Percentiles rank a stretch among this genome's conserved stretches.
Evolutionary conservation across 345 rosid genomes (phyloP).

Genomic region (Eucalyptus melliodora): DNA sequence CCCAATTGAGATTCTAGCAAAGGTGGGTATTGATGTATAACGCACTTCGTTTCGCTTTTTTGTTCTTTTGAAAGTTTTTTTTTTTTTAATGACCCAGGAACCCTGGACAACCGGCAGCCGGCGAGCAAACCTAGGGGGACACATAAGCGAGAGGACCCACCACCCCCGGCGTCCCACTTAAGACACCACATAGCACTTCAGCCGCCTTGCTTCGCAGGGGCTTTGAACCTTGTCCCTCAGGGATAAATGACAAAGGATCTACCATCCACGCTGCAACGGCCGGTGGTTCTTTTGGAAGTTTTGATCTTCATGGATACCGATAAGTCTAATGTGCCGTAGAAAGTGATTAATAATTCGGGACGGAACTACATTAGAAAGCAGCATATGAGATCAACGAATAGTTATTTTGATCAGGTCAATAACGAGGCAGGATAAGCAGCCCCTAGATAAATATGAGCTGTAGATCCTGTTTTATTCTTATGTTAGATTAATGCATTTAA

Average conservation of each 20-base stretch:
- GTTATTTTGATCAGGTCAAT: neutral
- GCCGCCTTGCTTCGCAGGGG: too few species aligned
- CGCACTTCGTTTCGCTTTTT: neutral
- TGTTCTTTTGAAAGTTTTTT: too few species aligned
- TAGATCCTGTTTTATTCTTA: neutral
- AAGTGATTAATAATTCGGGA: neutral
- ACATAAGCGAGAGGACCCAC: too few species aligned
- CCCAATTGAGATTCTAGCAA: conserved; percentile 62
- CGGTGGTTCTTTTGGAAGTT: neutral
- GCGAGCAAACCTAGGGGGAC: too few species aligned
- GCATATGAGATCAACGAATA: neutral
- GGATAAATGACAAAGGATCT: too few species aligned
- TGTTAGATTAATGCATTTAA: conserved; percentile 33
- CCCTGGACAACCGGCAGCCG: too few species aligned
- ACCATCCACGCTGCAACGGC: too few species aligned
- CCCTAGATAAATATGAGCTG: neutral
- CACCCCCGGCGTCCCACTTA: too few species aligned
- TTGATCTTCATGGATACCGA: neutral
- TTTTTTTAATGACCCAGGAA: too few species aligned
- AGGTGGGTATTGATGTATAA: conserved; percentile 29
- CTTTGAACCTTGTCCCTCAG: too few species aligned
- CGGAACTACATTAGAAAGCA: neutral
- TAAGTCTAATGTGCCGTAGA: neutral
- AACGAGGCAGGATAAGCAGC: neutral
- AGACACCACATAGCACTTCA: too few species aligned